Evolutionary conservation across 2,329 filamentous ascomycete species (phyloP).

Genomic region (Elsinoe arachidis): DNA sequence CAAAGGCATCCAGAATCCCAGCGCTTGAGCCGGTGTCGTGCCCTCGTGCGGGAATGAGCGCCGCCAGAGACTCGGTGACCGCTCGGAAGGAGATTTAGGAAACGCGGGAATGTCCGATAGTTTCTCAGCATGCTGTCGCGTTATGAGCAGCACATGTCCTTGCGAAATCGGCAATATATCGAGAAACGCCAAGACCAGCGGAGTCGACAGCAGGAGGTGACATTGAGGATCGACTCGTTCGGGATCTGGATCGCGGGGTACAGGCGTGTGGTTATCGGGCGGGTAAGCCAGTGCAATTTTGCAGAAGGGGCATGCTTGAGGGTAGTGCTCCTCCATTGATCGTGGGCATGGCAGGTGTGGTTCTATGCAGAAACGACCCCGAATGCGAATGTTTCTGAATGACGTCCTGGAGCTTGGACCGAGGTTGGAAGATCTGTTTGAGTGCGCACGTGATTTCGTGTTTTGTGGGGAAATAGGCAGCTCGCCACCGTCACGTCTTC

Average conservation of each 20-base stretch:
- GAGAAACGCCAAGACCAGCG: conserved; percentile 73
- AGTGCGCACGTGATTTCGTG: conserved; percentile 8
- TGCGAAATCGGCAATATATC: conserved; percentile 82
- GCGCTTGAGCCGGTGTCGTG: conserved; percentile 18
- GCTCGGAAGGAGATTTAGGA: conserved; percentile 4
- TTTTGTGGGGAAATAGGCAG: conserved; percentile 5
- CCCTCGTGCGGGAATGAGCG: conserved; percentile 7
- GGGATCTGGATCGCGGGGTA: conserved; percentile 28
- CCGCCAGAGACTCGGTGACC: conserved; percentile 14
- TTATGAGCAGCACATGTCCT: conserved; percentile 76
- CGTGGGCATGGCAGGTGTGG: not conserved
- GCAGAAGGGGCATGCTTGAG: conserved; percentile 49
- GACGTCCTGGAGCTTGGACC: conserved; percentile 7
- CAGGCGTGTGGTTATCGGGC: conserved; percentile 22
- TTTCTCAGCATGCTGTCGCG: conserved; percentile 68
- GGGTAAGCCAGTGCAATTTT: conserved; percentile 46
- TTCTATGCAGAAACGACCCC: not conserved
- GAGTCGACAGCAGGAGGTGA: conserved; percentile 67
- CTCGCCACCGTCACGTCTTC: conserved; percentile 7
- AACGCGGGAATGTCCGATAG: conserved; percentile 54
- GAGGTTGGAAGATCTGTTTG: not conserved
- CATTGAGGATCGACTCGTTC: conserved; percentile 28
- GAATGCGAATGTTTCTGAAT: not conserved
- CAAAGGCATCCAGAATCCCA: conserved; percentile 54
- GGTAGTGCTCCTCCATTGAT: conserved; percentile 27